Conservation (phyloP, 176 grass and related monocot genomes). For the Pharus latifolius region DNA sequence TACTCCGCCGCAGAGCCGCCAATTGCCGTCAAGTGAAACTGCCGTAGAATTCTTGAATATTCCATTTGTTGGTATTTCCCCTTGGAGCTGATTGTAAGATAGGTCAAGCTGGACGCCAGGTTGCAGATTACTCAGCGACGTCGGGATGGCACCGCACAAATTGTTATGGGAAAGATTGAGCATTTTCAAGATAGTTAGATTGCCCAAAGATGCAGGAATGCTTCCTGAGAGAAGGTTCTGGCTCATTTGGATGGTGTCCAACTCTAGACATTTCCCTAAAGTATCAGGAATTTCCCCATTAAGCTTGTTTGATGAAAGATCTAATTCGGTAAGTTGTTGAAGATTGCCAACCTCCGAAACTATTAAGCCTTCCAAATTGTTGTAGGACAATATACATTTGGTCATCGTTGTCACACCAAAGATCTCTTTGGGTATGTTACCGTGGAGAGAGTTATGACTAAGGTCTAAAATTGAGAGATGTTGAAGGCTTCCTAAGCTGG, state of each 20-base stretch:
- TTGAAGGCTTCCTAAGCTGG: conserved; percentile 17
- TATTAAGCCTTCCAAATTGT: not conserved
- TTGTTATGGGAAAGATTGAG: conserved; percentile 24
- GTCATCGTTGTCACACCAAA: not conserved
- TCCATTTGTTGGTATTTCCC: conserved; percentile 27
- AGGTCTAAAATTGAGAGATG: not conserved
- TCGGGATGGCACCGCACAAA: conserved; percentile 27
- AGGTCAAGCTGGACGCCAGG: conserved; percentile 7
- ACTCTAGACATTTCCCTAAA: conserved; percentile 5
- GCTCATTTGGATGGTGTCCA: conserved; percentile 1
- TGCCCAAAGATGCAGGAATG: not conserved
- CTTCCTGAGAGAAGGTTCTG: conserved; percentile 25
- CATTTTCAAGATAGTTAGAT: not conserved
- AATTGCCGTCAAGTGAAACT: conserved; percentile 18
- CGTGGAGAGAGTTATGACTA: conserved; percentile 8
- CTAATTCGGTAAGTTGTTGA: conserved; percentile 12
- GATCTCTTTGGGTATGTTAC: not conserved
- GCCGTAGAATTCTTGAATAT: conserved; percentile 24
- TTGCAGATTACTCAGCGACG: conserved; percentile 8
- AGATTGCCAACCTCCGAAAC: conserved; percentile 2
- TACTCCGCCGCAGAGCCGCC: conserved; percentile 29
- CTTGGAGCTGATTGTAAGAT: conserved; percentile 29
- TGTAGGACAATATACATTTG: not conserved
- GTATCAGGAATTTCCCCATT: conserved; percentile 25
- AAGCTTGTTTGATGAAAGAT: conserved; percentile 35